phyloP scores from a whole-genome alignment of 306 rosid species.

The Hylodesmum podocarpum region DNA sequence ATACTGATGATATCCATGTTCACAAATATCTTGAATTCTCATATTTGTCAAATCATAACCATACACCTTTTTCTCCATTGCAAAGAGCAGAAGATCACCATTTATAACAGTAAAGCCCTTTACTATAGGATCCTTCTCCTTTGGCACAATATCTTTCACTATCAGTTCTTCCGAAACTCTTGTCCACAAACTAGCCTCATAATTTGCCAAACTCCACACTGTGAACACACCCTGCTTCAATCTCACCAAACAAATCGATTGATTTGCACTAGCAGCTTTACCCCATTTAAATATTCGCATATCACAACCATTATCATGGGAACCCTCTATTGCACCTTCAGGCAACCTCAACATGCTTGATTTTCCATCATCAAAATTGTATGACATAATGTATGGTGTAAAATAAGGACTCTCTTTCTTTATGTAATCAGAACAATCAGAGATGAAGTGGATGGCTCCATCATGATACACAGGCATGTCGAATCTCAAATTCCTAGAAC shows the following conservation, averaged over 20 bases:
- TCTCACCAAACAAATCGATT: neutral
- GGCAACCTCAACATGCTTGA: neutral
- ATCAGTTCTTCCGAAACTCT: neutral
- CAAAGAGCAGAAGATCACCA: neutral
- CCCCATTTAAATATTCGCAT: neutral
- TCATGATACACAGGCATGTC: neutral
- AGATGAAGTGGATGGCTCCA: neutral
- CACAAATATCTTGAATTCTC: neutral
- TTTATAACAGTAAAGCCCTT: neutral
- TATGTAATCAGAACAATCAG: neutral
- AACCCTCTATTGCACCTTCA: neutral
- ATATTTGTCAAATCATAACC: neutral
- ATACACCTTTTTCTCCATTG: neutral
- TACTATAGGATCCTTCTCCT: neutral
- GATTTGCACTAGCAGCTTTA: neutral
- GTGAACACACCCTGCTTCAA: neutral
- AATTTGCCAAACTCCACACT: neutral
- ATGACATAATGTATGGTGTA: neutral
- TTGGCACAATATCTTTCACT: neutral
- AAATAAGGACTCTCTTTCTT: neutral
- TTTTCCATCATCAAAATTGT: neutral
- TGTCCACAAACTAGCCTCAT: neutral
- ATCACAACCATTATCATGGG: neutral
- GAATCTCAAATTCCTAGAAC: neutral
- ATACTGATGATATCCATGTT: neutral